Evolutionary conservation across 352 stramenopile species (phyloP).

Genomic region (Sclerospora graminicola): DNA sequence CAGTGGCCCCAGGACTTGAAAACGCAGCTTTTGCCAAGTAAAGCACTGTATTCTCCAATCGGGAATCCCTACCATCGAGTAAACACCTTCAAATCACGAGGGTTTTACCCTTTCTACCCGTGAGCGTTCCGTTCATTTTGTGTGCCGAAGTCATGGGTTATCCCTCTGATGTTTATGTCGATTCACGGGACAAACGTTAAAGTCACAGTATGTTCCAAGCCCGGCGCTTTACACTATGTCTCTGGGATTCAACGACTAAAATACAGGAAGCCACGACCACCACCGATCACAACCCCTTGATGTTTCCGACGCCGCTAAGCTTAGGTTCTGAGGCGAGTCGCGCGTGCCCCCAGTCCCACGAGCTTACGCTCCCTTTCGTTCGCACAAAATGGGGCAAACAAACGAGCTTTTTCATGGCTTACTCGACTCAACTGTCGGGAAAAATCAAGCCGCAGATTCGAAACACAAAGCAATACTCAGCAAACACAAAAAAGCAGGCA

Average conservation of each 20-base stretch:
- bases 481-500: constrained; percentile 9
- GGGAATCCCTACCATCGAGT: constrained; percentile 68
- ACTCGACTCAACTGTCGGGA: constrained; percentile 59
- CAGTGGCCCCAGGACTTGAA: constrained; percentile 56
- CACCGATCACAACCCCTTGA: constrained; percentile 29
- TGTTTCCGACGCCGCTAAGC: constrained; percentile 46
- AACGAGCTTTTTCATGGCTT: constrained; percentile 57
- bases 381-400: constrained; percentile 52
- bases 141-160: constrained; percentile 76
- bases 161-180: constrained; percentile 6
- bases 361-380: constrained; percentile 59
- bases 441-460: constrained; percentile 25
- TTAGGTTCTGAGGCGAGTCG: constrained; percentile 78
- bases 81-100: constrained; percentile 71
- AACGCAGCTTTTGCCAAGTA: constrained; percentile 57
- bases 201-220: constrained; percentile 44
- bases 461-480: constrained; percentile 30
- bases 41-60: constrained; percentile 68
- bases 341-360: constrained; percentile 44
- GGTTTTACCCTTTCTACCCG: constrained; percentile 79
- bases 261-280: constrained; percentile 22
- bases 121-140: constrained; percentile 71
- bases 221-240: constrained; percentile 45
- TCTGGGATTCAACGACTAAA: constrained; percentile 51
- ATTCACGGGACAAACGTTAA: constrained; percentile 22